Evolutionary conservation across 306 rosid species (phyloP), one percentile per base, ranked within the genome.

Genomic region (Castanea mollissima): DNA sequence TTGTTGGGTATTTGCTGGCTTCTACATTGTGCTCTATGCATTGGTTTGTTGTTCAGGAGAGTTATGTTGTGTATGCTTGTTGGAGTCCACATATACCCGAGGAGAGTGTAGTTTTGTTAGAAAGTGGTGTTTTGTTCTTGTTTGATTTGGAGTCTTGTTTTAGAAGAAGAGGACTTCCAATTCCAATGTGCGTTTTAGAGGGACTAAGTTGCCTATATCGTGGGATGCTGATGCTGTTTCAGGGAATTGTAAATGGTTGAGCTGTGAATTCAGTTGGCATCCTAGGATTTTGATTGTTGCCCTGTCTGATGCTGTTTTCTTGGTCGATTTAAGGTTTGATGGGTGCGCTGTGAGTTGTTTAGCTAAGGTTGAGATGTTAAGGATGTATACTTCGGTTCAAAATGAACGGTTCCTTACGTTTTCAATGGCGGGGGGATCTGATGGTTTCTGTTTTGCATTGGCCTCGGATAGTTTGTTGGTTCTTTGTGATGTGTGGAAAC

Each of bases 211-310:
- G 87, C 88, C 73, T 71, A 83, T 90, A 9, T 71, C 79, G 0
- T 89, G 91, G 93, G 80, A 77, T 76, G 80, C 75, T 79, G 75
- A 69, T 79, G 85, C 14, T 0, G 74, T n/a, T 77, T 79, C 73
- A 2, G 68, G 77, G 41, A 72, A 77, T 23, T 69, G 11, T 34
- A 85, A 55, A 59, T 90, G 97, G 97, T 27, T 90, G 74, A 80
- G 90, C 73, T 90, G 89, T 85, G 95, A 90, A 32, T 88, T 92
- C 68, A 87, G 93, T 84, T 92, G 93, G 93, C 86, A 89, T 77
- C 88, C 86, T 0, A 83, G 91, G 81, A 73, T 35, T 35, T 35
- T 35, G 41, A 35, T 35, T 35, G 7, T 34, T 34, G 38, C 38
- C 38, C 38, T 2, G 2, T 34, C 1, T 34, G 38, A 34, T 34